Conservation (phyloP, 768 basidiomycete genomes). For the Suillus tomentosus region DNA sequence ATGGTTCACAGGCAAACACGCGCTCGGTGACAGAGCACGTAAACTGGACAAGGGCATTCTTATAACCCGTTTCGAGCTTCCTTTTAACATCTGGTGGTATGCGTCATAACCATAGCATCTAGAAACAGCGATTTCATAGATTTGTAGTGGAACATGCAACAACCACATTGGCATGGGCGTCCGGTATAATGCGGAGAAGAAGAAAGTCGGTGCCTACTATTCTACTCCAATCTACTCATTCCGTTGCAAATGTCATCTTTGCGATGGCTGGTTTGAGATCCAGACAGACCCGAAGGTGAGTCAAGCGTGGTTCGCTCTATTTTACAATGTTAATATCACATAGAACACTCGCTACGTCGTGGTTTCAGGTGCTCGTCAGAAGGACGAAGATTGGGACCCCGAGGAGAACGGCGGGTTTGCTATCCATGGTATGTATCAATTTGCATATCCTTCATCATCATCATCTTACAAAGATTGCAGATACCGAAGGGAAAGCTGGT, state of each 20-base stretch:
- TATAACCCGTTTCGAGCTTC: constrained; percentile 93
- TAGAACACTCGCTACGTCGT: constrained; percentile 97
- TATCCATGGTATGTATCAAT: constrained; percentile 63
- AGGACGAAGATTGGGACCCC: constrained; percentile 96
- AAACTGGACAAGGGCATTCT: constrained; percentile 96
- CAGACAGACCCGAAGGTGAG: constrained; percentile 93
- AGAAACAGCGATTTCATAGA: constrained; percentile 5
- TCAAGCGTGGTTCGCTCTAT: not conserved
- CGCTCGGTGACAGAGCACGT: constrained; percentile 87
- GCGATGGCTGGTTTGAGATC: constrained; percentile 97
- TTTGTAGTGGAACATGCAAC: constrained; percentile 82
- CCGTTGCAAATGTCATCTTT: constrained; percentile 96
- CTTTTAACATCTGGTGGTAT: constrained; percentile 97
- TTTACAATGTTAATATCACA: not conserved
- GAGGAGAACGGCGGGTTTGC: constrained; percentile 95
- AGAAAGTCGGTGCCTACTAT: constrained; percentile 93
- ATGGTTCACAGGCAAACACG: constrained; percentile 77
- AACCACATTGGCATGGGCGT: constrained; percentile 99
- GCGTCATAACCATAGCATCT: constrained; percentile 25
- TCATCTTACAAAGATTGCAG: constrained; percentile 36
- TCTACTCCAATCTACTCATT: constrained; percentile 95
- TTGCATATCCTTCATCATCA: not conserved
- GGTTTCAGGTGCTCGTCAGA: constrained; percentile 86
- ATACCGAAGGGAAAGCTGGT: constrained; percentile 64
- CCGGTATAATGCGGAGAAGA: constrained; percentile 99